phyloP scores from a whole-genome alignment of 31 red algal species.

The Asparagopsis taxiformis region DNA sequence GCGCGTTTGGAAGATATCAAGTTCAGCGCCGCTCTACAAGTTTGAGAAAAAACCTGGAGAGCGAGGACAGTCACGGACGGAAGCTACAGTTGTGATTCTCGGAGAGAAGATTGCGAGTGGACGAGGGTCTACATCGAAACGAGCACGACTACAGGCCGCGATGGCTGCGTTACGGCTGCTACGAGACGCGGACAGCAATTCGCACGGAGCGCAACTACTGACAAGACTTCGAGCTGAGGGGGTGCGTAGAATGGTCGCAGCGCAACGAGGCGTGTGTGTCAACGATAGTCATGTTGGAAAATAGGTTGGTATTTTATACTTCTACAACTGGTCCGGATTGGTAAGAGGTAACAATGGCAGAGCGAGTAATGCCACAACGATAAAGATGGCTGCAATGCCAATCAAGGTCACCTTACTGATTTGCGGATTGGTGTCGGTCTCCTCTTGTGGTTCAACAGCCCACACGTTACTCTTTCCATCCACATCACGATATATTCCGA shows the following conservation, averaged over 20 bases:
- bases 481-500: constrained; percentile 72
- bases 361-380: constrained; percentile 44
- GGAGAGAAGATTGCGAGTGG: constrained; percentile 42
- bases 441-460: constrained; percentile 81
- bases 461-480: constrained; percentile 92
- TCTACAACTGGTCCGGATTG: constrained; percentile 81
- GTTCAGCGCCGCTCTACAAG: constrained; percentile 10
- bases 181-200: not conserved
- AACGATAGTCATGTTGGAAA: not conserved
- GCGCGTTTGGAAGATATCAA: constrained; percentile 40
- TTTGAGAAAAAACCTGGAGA: not conserved
- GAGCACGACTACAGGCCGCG: constrained; percentile 52
- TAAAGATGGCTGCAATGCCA: constrained; percentile 38
- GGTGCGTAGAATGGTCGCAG: constrained; percentile 2
- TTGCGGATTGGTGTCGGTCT: constrained; percentile 53
- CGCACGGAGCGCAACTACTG: constrained; percentile 3
- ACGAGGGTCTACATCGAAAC: constrained; percentile 25
- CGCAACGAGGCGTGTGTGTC: not conserved
- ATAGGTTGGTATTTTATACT: not conserved
- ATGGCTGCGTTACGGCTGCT: constrained; percentile 9
- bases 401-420: constrained; percentile 40
- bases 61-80: not conserved
- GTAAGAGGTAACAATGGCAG: constrained; percentile 76
- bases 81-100: constrained; percentile 11
- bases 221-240: constrained; percentile 1